Evolutionary conservation across 2,329 filamentous ascomycete species (phyloP).

Genomic region (Claviceps purpurea): DNA sequence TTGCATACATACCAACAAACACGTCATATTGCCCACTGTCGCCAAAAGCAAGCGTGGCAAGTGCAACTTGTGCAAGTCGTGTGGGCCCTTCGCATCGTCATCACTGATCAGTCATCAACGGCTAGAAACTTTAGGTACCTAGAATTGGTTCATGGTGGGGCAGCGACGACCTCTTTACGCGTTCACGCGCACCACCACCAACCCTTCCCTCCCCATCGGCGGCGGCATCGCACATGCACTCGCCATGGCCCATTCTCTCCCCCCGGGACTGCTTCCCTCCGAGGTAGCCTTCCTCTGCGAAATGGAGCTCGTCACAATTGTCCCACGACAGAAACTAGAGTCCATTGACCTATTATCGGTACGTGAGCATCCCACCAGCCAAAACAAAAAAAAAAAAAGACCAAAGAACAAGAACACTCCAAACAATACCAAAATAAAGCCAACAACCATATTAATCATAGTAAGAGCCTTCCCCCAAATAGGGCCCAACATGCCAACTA

Average conservation of each 20-base stretch:
- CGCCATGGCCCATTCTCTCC: conserved; percentile 36
- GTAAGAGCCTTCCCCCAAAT: no score
- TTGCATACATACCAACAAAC: no score
- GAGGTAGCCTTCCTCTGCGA: conserved; percentile 93
- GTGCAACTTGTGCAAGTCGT: no score
- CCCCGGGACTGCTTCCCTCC: conserved; percentile 55
- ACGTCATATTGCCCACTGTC: no score
- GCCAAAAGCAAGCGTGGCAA: no score
- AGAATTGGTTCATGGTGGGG: no score
- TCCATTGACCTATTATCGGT: conserved; percentile 75
- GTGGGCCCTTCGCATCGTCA: no score
- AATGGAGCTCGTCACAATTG: conserved; percentile 89
- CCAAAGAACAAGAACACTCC: background rate
- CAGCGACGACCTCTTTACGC: no score
- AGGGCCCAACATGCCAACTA: conserved; percentile 69
- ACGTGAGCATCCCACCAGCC: conserved; percentile 25
- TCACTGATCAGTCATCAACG: no score
- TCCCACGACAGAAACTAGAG: conserved; percentile 83
- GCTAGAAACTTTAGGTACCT: no score
- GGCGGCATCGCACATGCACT: background rate
- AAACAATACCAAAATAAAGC: background rate
- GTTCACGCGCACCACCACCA: no score
- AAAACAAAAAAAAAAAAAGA: background rate
- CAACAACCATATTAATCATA: background rate
- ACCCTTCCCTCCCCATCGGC: background rate